phyloP scores from a whole-genome alignment of 106 monocot species.

The Platanthera zijinensis region DNA sequence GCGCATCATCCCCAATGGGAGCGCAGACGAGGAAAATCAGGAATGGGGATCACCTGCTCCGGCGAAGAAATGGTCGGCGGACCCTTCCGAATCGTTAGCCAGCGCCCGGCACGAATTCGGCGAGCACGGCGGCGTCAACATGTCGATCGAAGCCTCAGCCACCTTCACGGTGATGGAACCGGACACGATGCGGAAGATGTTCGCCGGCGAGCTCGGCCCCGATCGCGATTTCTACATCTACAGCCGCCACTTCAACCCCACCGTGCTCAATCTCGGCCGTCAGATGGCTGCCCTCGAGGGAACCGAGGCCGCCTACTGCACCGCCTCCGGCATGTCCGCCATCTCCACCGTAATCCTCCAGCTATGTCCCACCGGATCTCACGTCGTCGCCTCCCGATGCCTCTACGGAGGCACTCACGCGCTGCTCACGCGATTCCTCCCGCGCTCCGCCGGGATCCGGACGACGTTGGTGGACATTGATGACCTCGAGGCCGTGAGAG shows the following conservation, averaged over 20 bases:
- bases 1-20: neutral
- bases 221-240: constrained; percentile 90
- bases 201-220: constrained; percentile 86
- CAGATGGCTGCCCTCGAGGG: constrained; percentile 94
- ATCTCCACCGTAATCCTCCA: constrained; percentile 78
- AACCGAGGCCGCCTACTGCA: constrained; percentile 97
- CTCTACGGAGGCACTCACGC: constrained; percentile 97
- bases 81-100: constrained; percentile 68
- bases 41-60: neutral
- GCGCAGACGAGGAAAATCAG: neutral
- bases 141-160: constrained; percentile 98
- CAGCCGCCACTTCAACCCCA: constrained; percentile 95
- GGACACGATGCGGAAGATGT: constrained; percentile 80
- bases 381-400: constrained; percentile 79
- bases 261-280: constrained; percentile 76
- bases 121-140: constrained; percentile 98
- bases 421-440: constrained; percentile 51
- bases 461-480: constrained; percentile 63
- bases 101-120: constrained; percentile 92
- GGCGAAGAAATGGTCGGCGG: constrained; percentile 15
- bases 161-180: constrained; percentile 99
- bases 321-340: constrained; percentile 93
- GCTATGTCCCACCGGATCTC: constrained; percentile 59
- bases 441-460: constrained; percentile 42
- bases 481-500: constrained; percentile 38